Percentiles rank a stretch among this genome's conserved stretches.
Conservation (phyloP, 2,329 filamentous ascomycete genomes). For the Exserohilum turcica region DNA sequence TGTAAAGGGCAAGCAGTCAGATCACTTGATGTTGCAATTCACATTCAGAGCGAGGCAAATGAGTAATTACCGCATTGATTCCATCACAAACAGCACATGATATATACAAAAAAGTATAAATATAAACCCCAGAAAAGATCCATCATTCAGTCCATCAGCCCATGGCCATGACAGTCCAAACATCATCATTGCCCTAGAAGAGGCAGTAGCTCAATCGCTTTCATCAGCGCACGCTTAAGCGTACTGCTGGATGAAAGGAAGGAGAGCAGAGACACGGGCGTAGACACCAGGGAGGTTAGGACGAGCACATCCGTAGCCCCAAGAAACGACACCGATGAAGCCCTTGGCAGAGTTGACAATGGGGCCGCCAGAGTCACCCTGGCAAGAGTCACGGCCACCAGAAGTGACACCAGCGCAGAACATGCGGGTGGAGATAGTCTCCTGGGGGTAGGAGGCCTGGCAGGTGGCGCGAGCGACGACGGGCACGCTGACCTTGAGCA, state of each 20-base stretch:
- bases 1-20: no score
- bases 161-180: not conserved
- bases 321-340: constrained; percentile 15
- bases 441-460: constrained; percentile 24
- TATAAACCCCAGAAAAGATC: not conserved
- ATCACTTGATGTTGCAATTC: no score
- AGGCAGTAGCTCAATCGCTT: not conserved
- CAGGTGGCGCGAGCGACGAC: constrained; percentile 34
- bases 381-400: constrained; percentile 42
- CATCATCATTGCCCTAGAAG: not conserved
- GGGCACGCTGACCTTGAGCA: constrained; percentile 38
- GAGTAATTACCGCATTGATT: no score
- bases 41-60: no score
- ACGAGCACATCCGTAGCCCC: constrained; percentile 27
- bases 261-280: constrained; percentile 21
- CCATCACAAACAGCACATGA: no score
- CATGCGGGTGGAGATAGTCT: constrained; percentile 33
- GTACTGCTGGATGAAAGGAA: constrained; percentile 29
- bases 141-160: not conserved
- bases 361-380: constrained; percentile 40
- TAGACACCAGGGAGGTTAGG: constrained; percentile 35
- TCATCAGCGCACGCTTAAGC: constrained; percentile 8
- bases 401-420: constrained; percentile 31
- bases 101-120: no score
- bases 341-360: constrained; percentile 22